Percentiles rank a stretch among this genome's conserved stretches.
phyloP scores from a whole-genome alignment of 345 rosid genomes.

The Noccaea bulbosa region DNA sequence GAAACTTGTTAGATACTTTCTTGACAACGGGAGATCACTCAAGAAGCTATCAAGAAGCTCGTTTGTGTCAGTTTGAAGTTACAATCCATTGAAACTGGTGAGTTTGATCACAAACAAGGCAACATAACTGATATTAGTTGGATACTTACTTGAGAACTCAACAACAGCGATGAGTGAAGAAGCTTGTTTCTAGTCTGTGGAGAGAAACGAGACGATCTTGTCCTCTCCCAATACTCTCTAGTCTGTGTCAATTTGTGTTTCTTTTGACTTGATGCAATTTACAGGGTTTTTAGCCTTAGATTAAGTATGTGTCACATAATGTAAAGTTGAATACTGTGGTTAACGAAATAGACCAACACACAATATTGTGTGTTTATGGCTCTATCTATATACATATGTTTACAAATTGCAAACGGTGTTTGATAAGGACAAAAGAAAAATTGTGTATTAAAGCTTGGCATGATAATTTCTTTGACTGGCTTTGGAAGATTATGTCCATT shows the following conservation, averaged over 20 bases:
- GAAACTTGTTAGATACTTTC: background rate
- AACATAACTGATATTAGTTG: too few species aligned
- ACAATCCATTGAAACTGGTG: too few species aligned
- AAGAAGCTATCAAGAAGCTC: slow-evolving; percentile 11
- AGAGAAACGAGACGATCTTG: background rate
- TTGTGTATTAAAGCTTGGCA: slow-evolving; percentile 8
- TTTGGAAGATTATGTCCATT: background rate
- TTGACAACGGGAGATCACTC: slow-evolving; percentile 1
- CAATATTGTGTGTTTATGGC: too few species aligned
- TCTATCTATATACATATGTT: background rate
- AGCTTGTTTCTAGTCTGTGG: slow-evolving; percentile 5
- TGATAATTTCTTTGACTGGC: background rate
- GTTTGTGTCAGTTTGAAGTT: background rate
- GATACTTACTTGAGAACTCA: too few species aligned
- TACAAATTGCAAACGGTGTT: slow-evolving; percentile 4
- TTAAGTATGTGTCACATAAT: background rate
- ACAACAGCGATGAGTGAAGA: slow-evolving; percentile 1
- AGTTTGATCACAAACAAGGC: too few species aligned
- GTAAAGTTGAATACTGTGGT: too few species aligned
- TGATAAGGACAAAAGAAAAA: background rate
- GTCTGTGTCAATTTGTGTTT: background rate
- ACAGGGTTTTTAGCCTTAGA: background rate
- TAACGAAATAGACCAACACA: too few species aligned
- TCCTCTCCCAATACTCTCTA: background rate
- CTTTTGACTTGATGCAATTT: background rate